phyloP scores from a whole-genome alignment of 2,329 filamentous ascomycete species.

The Diaporthe vexans region DNA sequence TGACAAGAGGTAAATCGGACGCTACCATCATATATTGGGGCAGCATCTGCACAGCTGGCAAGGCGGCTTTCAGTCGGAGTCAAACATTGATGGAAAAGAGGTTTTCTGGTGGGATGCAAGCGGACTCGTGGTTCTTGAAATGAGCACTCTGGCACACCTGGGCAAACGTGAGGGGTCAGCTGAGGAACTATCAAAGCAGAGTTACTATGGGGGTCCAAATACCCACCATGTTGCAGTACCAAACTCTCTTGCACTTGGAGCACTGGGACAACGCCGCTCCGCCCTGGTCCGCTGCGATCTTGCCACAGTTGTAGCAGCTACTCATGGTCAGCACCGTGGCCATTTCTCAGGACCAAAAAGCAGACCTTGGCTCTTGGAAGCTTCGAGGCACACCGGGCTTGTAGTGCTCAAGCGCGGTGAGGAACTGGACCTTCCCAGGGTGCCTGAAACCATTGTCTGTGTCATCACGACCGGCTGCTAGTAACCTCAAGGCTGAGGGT shows the following conservation, averaged over 20 bases:
- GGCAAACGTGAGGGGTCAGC: background rate
- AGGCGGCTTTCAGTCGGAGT: background rate
- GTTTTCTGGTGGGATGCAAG: constrained; percentile 13
- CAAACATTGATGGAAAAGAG: constrained; percentile 26
- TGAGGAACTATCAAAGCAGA: background rate
- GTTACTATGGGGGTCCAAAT: too few species aligned
- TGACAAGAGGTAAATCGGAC: too few species aligned
- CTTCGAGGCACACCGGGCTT: constrained; percentile 42
- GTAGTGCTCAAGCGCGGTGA: constrained; percentile 46
- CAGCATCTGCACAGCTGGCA: background rate
- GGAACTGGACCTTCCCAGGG: constrained; percentile 43
- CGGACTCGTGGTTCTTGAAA: constrained; percentile 39
- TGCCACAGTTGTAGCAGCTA: constrained; percentile 47
- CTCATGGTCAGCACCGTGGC: background rate
- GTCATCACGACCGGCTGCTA: background rate
- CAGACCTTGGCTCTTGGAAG: constrained; percentile 42
- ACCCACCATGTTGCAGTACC: constrained; percentile 44
- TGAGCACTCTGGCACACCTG: constrained; percentile 43
- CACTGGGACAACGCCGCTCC: constrained; percentile 38
- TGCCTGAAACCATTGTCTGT: constrained; percentile 42
- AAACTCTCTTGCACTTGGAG: constrained; percentile 40
- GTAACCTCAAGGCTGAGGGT: background rate
- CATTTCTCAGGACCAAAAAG: background rate
- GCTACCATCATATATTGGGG: too few species aligned
- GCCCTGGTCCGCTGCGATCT: constrained; percentile 40